Evolutionary conservation across 805 yeast genomes (phyloP), one percentile per base, ranked within the genome.

Genomic region (Starmerella bombi): DNA sequence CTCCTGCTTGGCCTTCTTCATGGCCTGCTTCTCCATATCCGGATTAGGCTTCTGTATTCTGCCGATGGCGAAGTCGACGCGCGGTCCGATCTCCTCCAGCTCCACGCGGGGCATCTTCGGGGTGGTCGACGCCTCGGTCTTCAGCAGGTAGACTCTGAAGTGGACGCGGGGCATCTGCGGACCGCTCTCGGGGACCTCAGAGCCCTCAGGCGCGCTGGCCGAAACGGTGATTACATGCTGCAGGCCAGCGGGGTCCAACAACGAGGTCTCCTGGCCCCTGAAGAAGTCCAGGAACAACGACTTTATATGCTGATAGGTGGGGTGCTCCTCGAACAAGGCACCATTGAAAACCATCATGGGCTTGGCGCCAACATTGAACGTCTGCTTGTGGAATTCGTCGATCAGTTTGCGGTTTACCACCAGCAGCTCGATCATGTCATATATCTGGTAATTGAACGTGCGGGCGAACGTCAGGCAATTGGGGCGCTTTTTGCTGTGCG

Each of bases 331-430:
- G 55, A 91, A 91, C 8, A 80, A 80, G 18, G 91, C 76, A 33
- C 98, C 96, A 59, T 84, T 84, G 67, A 91, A 91, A 3, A 80
- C 69, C 61, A 91, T 80, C 86, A 91, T 75, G 45, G 98, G 98
- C 59, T 84, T 86, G 58, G 88, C 67, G 22, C 98, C 98, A 29
- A 88, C 67, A 32, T 79, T 74, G 62, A 86, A 84, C 1, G 95
- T 84, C 41, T 67, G 58, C 51, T 79, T 77, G 51, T 72, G 76
- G 69, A 91, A 91, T 53, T 88, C 96, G 44, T 70, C 62, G 41
- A 91, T 67, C 30, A 86, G 65, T 59, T 84, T 83, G 57, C 60
- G 73, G 31, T 73, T 72, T 7, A 9, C 32, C 44, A 75, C 74
- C 32, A 83, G 72, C 45, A 91, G 67, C 65, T 91, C 98, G 54